Evolutionary conservation across 164 flowering plant species (phyloP).

Genomic region (Malania oleifera): DNA sequence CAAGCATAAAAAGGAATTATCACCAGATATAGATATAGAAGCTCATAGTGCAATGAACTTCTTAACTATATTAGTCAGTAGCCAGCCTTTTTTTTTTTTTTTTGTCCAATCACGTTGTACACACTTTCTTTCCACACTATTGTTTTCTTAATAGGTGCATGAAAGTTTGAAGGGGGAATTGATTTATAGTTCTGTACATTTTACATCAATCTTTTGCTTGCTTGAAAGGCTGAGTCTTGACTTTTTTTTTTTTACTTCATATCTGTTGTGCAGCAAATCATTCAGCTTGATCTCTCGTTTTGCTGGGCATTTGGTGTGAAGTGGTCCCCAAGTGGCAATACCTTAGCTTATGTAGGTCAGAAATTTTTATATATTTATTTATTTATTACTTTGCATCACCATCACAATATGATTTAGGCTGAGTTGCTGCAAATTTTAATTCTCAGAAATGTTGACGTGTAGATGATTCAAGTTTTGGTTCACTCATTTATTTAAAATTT

Average conservation of each 20-base stretch:
- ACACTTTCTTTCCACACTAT: not conserved
- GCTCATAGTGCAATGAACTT: no score
- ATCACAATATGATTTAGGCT: not conserved
- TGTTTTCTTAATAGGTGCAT: not conserved
- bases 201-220: not conserved
- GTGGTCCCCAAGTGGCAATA: slow-evolving; percentile 99
- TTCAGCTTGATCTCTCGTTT: slow-evolving; percentile 96
- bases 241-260: not conserved
- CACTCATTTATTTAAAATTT: not conserved
- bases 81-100: no score
- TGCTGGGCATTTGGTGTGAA: slow-evolving; percentile 97
- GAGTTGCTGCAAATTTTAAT: not conserved
- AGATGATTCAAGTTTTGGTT: not conserved
- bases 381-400: not conserved
- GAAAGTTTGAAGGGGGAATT: not conserved
- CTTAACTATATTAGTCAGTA: no score
- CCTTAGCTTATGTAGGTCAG: slow-evolving; percentile 96
- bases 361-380: slow-evolving; percentile 11
- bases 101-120: not conserved
- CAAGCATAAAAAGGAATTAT: no score
- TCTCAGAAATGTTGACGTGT: no score
- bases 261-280: slow-evolving; percentile 72
- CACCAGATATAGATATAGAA: no score
- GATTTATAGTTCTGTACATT: not conserved
- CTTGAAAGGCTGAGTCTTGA: not conserved